Percentiles rank a stretch among this genome's conserved stretches.
These are phyloP conservation scores for Tulasnella sp. DNA, from an alignment of 768 basidiomycete genomes.

Conservation along the genomic window DNA sequence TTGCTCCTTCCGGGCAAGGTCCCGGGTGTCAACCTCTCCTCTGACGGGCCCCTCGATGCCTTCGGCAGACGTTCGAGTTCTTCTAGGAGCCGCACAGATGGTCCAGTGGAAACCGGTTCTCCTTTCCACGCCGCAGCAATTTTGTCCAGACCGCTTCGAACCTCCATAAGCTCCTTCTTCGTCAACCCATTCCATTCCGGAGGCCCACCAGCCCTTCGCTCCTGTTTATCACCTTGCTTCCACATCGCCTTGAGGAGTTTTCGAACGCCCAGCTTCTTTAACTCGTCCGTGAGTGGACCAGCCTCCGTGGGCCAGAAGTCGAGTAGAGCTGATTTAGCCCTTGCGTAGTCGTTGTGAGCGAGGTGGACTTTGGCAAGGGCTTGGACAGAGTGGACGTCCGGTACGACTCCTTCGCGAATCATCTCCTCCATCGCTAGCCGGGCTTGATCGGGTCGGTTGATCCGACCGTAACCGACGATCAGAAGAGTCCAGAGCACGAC, in stretches of 20 bases:
- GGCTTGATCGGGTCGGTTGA: slow-evolving; percentile 53
- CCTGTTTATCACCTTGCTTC: slow-evolving; percentile 38
- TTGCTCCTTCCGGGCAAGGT: background rate
- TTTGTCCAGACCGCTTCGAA: background rate
- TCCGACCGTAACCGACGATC: slow-evolving; percentile 65
- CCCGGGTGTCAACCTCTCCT: background rate
- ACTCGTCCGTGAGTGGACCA: slow-evolving; percentile 54
- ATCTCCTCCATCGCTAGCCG: slow-evolving; percentile 58
- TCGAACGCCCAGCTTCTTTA: slow-evolving; percentile 47
- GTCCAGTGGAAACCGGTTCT: background rate
- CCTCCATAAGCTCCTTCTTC: slow-evolving; percentile 15
- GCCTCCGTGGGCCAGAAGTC: slow-evolving; percentile 56
- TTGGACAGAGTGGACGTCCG: slow-evolving; percentile 69
- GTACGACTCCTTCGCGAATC: slow-evolving; percentile 56
- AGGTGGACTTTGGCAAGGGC: slow-evolving; percentile 67
- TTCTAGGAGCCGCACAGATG: background rate
- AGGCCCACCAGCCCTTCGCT: slow-evolving; percentile 35
- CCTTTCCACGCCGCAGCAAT: slow-evolving; percentile 1
- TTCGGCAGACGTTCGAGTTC: slow-evolving; percentile 4
- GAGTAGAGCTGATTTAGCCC: slow-evolving; percentile 54
- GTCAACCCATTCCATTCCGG: slow-evolving; percentile 37
- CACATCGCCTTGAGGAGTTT: slow-evolving; percentile 52
- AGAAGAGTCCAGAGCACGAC: slow-evolving; percentile 68
- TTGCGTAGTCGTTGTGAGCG: slow-evolving; percentile 49
- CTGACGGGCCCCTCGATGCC: background rate